Evolutionary conservation across 495 filamentous ascomycete genomes (phyloP).

Genomic region (Aspergillus heteromorphus): DNA sequence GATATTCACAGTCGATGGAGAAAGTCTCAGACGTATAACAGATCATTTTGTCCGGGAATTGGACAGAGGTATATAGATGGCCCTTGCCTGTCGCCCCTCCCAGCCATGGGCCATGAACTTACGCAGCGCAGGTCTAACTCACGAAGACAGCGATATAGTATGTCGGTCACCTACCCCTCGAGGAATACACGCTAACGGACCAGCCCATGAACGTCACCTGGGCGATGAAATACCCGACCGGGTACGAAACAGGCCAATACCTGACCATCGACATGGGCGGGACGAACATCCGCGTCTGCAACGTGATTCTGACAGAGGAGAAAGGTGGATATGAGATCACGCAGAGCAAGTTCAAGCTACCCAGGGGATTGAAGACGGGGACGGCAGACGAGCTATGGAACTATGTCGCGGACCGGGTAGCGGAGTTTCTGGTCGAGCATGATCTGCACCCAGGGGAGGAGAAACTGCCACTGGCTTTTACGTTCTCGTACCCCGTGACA

Average conservation of each 20-base stretch:
- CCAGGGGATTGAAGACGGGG: constrained; percentile 79
- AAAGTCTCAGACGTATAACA: constrained; percentile 48
- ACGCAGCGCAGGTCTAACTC: constrained; percentile 54
- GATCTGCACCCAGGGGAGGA: constrained; percentile 50
- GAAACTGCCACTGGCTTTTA: constrained; percentile 75
- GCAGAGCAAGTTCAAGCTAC: constrained; percentile 88
- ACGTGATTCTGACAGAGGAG: constrained; percentile 72
- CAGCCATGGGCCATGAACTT: not conserved
- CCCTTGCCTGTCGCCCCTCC: too few relatives aligned
- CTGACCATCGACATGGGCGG: constrained; percentile 93
- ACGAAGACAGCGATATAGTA: constrained; percentile 82
- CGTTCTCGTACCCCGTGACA: constrained; percentile 89
- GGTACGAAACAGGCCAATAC: constrained; percentile 77
- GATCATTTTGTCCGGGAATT: constrained; percentile 78
- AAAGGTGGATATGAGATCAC: constrained; percentile 89
- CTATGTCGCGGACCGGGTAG: constrained; percentile 84
- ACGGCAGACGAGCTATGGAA: constrained; percentile 80
- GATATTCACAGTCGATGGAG: not conserved
- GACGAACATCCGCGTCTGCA: constrained; percentile 89
- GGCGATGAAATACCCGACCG: constrained; percentile 81
- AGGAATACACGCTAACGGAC: constrained; percentile 11
- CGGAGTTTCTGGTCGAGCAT: constrained; percentile 80
- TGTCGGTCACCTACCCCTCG: constrained; percentile 28
- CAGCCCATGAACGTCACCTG: constrained; percentile 97
- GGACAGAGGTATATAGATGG: too few relatives aligned